Percentiles rank a stretch among this genome's conserved stretches.
phyloP scores from a whole-genome alignment of 2,329 filamentous ascomycete species.

The Chaetothyriales sp. region DNA sequence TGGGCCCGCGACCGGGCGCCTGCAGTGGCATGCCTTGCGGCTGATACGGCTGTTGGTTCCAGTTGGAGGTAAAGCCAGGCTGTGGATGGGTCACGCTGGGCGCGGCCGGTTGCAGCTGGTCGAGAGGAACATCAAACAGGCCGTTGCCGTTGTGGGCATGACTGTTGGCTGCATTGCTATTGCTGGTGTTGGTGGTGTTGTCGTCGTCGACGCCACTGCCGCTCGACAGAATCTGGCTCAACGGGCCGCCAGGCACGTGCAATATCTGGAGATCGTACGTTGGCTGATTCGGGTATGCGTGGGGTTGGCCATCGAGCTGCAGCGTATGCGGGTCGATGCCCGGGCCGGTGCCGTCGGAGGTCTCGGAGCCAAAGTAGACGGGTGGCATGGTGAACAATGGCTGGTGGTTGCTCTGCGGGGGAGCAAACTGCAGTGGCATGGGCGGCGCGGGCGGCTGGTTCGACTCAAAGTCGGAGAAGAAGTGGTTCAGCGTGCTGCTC shows the following conservation, averaged over 20 bases:
- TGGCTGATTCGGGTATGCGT: background rate
- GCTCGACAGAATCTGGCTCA: background rate
- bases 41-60: slow-evolving; percentile 36
- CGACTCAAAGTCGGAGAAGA: slow-evolving; percentile 15
- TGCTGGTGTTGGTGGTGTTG: background rate
- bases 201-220: background rate
- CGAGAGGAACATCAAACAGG: background rate
- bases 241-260: slow-evolving; percentile 2
- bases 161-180: background rate
- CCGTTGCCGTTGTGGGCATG: background rate
- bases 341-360: slow-evolving; percentile 7
- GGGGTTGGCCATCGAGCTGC: slow-evolving; percentile 7
- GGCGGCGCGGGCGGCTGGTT: slow-evolving; percentile 5
- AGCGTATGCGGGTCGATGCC: slow-evolving; percentile 9
- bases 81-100: slow-evolving; percentile 3
- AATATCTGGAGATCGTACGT: slow-evolving; percentile 1
- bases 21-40: slow-evolving; percentile 36
- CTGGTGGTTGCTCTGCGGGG: slow-evolving; percentile 8
- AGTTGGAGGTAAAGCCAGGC: slow-evolving; percentile 24
- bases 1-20: background rate
- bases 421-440: slow-evolving; percentile 4
- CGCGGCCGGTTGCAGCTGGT: slow-evolving; percentile 3
- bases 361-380: slow-evolving; percentile 15
- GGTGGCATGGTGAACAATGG: slow-evolving; percentile 14
- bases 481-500: slow-evolving; percentile 14